A percentile compares a stretch with the other conserved stretches of the same genome.
Evolutionary conservation across 768 basidiomycete species (phyloP).

Genomic region (Leccinellum albellum): DNA sequence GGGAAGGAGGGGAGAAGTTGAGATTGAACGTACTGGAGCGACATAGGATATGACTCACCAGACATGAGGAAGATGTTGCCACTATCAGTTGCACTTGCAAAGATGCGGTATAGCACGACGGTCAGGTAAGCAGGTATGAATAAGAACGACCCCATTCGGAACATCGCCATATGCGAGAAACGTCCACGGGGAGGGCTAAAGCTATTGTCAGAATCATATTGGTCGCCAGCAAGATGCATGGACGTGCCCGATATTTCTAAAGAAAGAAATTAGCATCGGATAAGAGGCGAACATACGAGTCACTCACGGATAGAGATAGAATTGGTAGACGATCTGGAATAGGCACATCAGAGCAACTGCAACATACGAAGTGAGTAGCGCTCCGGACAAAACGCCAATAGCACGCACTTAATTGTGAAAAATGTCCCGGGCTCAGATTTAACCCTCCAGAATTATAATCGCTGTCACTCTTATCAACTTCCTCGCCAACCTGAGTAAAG

Average conservation of each 20-base stretch:
- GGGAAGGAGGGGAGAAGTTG: constrained; percentile 4
- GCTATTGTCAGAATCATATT: constrained; percentile 7
- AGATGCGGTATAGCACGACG: constrained; percentile 66
- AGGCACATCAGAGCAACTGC: constrained; percentile 91
- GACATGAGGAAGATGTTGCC: constrained; percentile 81
- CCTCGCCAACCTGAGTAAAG: background rate
- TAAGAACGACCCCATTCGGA: constrained; percentile 78
- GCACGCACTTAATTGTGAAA: constrained; percentile 78
- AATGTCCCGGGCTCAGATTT: constrained; percentile 86
- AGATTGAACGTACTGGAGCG: background rate
- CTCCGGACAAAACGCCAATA: background rate
- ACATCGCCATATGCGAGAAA: constrained; percentile 85
- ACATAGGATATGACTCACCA: constrained; percentile 41
- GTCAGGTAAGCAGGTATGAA: constrained; percentile 90
- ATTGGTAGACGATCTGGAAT: constrained; percentile 90
- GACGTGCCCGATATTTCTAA: constrained; percentile 63
- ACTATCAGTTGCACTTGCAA: constrained; percentile 66
- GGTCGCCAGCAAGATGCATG: background rate
- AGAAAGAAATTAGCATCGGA: background rate
- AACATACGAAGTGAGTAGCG: constrained; percentile 1
- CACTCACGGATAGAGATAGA: constrained; percentile 83
- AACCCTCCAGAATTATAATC: constrained; percentile 84
- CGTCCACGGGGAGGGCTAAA: constrained; percentile 73
- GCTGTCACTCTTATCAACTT: constrained; percentile 35
- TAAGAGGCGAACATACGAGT: background rate